Conservation (phyloP, 805 yeast genomes). For the Teunomyces barrocoloradensis region DNA sequence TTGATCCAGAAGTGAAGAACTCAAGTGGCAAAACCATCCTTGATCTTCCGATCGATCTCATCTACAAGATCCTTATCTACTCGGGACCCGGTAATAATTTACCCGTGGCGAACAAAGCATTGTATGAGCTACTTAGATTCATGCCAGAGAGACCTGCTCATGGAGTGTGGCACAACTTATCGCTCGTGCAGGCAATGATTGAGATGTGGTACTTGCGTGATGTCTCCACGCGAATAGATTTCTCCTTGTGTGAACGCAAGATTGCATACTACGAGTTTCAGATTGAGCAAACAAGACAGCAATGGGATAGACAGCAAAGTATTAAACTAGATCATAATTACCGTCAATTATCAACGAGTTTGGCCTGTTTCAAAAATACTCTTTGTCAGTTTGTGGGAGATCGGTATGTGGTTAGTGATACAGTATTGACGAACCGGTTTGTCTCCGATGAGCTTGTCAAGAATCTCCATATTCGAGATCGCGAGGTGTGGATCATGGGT, state of each 20-base stretch:
- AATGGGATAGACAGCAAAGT: not conserved
- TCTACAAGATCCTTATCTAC: slow-evolving; percentile 36
- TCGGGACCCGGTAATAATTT: slow-evolving; percentile 34
- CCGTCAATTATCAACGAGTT: not conserved
- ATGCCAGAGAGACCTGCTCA: slow-evolving; percentile 22
- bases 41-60: slow-evolving; percentile 42
- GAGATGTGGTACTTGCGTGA: slow-evolving; percentile 16
- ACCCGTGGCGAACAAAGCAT: slow-evolving; percentile 22
- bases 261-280: slow-evolving; percentile 10
- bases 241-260: slow-evolving; percentile 12
- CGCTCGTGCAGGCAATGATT: slow-evolving; percentile 22
- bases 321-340: not conserved
- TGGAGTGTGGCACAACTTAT: slow-evolving; percentile 18
- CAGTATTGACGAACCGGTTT: slow-evolving; percentile 10
- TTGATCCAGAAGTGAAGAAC: not conserved
- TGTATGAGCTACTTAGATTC: slow-evolving; percentile 21
- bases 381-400: not conserved
- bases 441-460: slow-evolving; percentile 9
- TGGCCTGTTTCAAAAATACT: not conserved
- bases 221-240: slow-evolving; percentile 16
- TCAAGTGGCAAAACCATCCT: not conserved
- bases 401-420: slow-evolving; percentile 3
- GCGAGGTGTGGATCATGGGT: slow-evolving; percentile 1
- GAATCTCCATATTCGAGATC: not conserved
- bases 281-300: not conserved